phyloP scores from a whole-genome alignment of 176 grass and related monocot species.

The Cymbopogon citratus region DNA sequence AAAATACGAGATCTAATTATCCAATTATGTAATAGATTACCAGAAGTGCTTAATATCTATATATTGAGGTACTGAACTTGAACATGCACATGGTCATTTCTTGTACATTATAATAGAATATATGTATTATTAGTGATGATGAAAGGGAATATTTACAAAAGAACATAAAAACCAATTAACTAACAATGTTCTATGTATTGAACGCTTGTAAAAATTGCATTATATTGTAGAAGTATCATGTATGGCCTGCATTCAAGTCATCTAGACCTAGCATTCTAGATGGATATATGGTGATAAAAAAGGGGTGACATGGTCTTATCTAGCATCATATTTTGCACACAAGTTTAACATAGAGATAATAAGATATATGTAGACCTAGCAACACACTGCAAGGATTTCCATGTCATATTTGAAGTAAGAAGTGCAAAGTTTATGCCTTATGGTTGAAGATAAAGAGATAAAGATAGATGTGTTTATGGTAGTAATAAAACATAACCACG shows the following conservation, averaged over 20 bases:
- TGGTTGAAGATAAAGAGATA: neutral
- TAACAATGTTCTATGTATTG: neutral
- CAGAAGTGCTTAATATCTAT: neutral
- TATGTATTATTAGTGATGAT: neutral
- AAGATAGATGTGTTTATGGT: neutral
- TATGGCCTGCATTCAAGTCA: neutral
- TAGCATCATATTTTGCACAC: neutral
- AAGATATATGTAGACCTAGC: constrained; percentile 16
- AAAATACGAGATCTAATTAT: neutral
- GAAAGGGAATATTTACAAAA: neutral
- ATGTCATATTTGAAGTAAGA: neutral
- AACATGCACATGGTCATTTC: neutral
- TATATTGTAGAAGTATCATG: neutral
- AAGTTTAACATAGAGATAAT: neutral
- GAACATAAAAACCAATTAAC: neutral
- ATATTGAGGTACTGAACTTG: neutral
- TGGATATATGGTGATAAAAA: neutral
- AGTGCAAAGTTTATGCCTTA: neutral
- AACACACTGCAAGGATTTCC: constrained; percentile 1
- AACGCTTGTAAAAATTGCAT: neutral
- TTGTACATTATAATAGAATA: neutral
- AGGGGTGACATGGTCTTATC: neutral
- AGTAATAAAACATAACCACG: constrained; percentile 17
- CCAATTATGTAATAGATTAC: neutral
- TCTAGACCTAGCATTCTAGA: neutral